Evolutionary conservation across 768 basidiomycete species (phyloP).

Genomic region (Suillus plorans): DNA sequence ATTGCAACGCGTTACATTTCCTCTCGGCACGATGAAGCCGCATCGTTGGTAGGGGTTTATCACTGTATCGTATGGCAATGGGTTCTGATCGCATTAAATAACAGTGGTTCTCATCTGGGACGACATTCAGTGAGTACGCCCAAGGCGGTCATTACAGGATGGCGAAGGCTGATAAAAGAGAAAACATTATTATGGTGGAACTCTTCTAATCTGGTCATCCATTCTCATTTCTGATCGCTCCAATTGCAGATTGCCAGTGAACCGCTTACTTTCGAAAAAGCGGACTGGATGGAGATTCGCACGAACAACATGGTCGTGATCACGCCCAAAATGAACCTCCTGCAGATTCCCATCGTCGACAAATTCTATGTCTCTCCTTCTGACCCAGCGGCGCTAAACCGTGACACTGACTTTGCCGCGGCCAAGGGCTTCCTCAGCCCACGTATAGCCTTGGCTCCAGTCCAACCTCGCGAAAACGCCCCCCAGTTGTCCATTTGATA

Average conservation of each 20-base stretch:
- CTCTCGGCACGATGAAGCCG: constrained; percentile 87
- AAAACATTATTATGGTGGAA: constrained; percentile 88
- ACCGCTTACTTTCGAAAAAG: constrained; percentile 95
- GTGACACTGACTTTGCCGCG: constrained; percentile 81
- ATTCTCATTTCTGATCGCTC: constrained; percentile 11
- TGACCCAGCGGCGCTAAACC: constrained; percentile 66
- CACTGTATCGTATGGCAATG: constrained; percentile 9
- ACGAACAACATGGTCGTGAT: constrained; percentile 95
- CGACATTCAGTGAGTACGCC: constrained; percentile 87
- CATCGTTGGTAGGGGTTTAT: constrained; percentile 60
- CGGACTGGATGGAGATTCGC: constrained; percentile 99
- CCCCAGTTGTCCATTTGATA: constrained; percentile 21
- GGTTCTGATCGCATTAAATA: background rate
- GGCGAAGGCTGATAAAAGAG: constrained; percentile 93
- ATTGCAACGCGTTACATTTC: constrained; percentile 95
- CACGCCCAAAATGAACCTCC: constrained; percentile 91
- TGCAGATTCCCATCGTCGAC: constrained; percentile 94
- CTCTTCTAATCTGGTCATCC: constrained; percentile 4
- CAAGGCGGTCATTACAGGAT: constrained; percentile 92
- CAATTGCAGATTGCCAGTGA: constrained; percentile 74
- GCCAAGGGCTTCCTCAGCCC: constrained; percentile 82
- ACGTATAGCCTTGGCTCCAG: constrained; percentile 36
- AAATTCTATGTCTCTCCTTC: constrained; percentile 89
- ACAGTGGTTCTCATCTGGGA: constrained; percentile 95
- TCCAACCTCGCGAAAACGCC: constrained; percentile 20